Evolutionary conservation across 106 monocot species (phyloP), one percentile per base, ranked within the genome.

Genomic region (Dendrobium huoshanense): DNA sequence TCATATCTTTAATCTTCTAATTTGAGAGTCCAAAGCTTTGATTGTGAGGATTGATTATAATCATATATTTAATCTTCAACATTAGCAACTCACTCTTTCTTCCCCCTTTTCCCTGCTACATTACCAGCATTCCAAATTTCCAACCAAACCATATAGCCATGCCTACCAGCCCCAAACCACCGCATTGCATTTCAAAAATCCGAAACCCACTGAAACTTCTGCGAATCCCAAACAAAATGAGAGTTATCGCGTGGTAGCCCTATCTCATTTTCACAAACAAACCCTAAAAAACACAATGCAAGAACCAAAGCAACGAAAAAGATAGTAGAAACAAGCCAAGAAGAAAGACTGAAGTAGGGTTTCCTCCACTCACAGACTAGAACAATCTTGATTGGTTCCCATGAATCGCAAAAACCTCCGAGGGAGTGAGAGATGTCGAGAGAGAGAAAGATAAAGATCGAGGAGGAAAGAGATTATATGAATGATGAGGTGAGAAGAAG

Each of bases 131-230:
- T 51, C 10, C 51, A 51, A 15, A 13, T 2, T 51, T 51, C 10
- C 51, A 51, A 15, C 2, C 10, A 51, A 45, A 7, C 51, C 51
- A 51, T 37, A 54, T 54, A 54, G 54, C 54, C 54, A 16, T 10
- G 9, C 16, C 7, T 54, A 37, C 0, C 40, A 72, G 72, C 15
- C 31, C 37, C 72, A 41, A 0, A 42, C 6, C 19, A 5, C 20
- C 74, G 17, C 68, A 72, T 72, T n/a, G n/a, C 74, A 42, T 42
- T 74, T 44, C 43, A 44, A 74, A 74, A 43, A 44, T 33, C 74
- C 42, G 9, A 44, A 20, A 44, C 43, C 74, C 74, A 10, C 29
- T 42, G 6, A 74, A 44, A 22, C 43, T n/a, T 24, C 61, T 61
- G 22, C 4, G 22, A 61, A n/a, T 22, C n/a, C 61, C 10, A 61